These are phyloP conservation scores for Boechera retrofracta DNA, from an alignment of 345 rosid species.

Conservation along the genomic window DNA sequence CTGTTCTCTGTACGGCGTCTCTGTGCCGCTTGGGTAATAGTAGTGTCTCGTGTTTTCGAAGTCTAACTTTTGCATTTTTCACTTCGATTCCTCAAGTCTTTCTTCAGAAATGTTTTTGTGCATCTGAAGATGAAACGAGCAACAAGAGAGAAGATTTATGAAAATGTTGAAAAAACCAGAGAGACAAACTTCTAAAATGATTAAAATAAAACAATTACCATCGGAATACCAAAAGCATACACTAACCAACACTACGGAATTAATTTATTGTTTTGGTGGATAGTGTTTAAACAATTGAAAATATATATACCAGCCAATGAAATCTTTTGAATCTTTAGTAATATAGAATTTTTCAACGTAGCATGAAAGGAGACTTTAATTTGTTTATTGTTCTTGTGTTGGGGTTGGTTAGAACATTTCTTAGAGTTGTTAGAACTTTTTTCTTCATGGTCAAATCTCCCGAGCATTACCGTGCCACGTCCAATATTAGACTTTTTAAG, in stretches of 20 bases:
- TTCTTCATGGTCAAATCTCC: slow-evolving; percentile 38
- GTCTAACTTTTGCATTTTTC: slow-evolving; percentile 41
- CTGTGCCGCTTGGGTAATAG: slow-evolving; percentile 28
- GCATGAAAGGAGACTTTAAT: slow-evolving; percentile 37
- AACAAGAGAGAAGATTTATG: background rate
- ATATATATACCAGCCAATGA: background rate
- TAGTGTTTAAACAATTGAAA: background rate
- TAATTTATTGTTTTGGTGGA: background rate
- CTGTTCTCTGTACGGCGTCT: slow-evolving; percentile 32
- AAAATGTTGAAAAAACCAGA: slow-evolving; percentile 18
- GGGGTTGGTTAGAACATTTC: slow-evolving; percentile 17
- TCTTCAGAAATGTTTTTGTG: background rate
- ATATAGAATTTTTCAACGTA: slow-evolving; percentile 23
- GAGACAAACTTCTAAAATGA: background rate
- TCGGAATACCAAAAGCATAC: slow-evolving; percentile 34
- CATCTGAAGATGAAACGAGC: background rate
- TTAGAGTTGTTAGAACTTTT: background rate
- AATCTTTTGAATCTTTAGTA: background rate
- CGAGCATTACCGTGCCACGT: slow-evolving; percentile 26
- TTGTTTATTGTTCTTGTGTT: background rate
- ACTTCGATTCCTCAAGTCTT: slow-evolving; percentile 5
- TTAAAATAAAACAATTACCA: background rate
- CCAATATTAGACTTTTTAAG: slow-evolving; percentile 21
- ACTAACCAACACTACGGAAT: slow-evolving; percentile 4
- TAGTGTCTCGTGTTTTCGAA: slow-evolving; percentile 32